Evolutionary conservation across 805 yeast genomes (phyloP), one percentile per base, ranked within the genome.

Genomic region (Cyberlindnera mississippiensis): DNA sequence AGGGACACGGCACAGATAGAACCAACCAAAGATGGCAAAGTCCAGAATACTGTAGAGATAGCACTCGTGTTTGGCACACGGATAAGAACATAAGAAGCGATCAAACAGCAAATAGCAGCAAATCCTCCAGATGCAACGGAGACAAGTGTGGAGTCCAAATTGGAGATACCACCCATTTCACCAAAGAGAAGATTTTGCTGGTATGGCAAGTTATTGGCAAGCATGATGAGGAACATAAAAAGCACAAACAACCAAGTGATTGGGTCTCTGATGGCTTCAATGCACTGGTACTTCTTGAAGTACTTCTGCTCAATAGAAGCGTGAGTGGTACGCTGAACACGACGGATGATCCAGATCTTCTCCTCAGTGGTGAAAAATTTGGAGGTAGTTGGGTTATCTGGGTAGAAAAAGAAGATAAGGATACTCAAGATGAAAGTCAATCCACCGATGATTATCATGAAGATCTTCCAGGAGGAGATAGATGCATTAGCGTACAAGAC

Each of bases 361-460:
- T 80, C 85, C 33, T 73, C 67, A 2, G 52, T 55, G 4, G 70
- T 46, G 36, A 80, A 62, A 49, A 74, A 74, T 42, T 59, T 64
- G 6, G 78, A 78, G 45, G 63, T 67, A 0, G 79, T 57, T 13
- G 85, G 85, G 54, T 78, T 75, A 44, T 72, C 68, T 31, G 85
- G 86, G 51, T 76, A 79, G 16, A 67, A 38, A 44, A 67, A 65
- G 38, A 59, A 53, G 4, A 70, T 56, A 4, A 63, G 35, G 2
- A 65, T 33, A 2, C 69, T 56, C 28, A 68, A 45, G 16, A 71
- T 19, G 17, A 78, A 61, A 0, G 85, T 75, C 31, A 75, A 55
- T 12, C 77, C 72, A 37, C 85, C 87, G 40, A 75, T 68, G 37
- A 78, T 72, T 27, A 80, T 70, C 59, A 71, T 73, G 41, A 78